Evolutionary conservation across 495 filamentous ascomycete genomes (phyloP), one percentile per base, ranked within the genome.

Genomic region (Penicillium simplicissimum): DNA sequence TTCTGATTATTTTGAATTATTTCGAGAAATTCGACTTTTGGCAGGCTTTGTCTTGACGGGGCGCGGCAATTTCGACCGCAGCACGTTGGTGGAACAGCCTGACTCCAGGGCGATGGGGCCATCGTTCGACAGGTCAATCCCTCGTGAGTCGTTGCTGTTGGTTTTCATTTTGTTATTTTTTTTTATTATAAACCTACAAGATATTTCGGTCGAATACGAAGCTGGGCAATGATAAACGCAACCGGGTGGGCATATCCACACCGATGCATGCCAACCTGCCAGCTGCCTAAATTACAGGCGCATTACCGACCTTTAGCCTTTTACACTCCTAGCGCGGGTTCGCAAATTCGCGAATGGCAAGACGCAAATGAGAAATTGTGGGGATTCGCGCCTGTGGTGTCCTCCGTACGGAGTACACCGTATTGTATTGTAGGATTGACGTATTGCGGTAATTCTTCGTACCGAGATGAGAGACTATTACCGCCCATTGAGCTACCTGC

Each of bases 301-400:
- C 51, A n/a, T 53, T 42, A 37, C 38, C 19, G 42, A 45, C 52
- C 48, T 54, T 59, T 54, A 40, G 34, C 45, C 61, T 56, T 64
- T 67, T 64, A 14, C 36, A 45, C 23, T 52, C 19, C 23, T 52
- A 64, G 62, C 28, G 45, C 57, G 28, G 33, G 33, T 25, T 19
- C n/a, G 21, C 4, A 34, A 13, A 13, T 53, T 35, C 17, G 8
- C 51, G 37, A 38, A 38, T 36, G n/a, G 38, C 19, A 33, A 13
- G 37, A 38, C n/a, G 61, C 40, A 52, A 60, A 65, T 70, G 58
- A 64, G 60, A 62, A 66, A 66, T 66, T 63, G 54, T 63, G 62
- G 49, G 49, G 57, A 51, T 17, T 35, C 55, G 52, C 42, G 48
- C 35, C 33, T 55, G 37, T 55, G 13, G 33, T 40, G 35, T 36